Base-by-base conservation (phyloP, 345 rosid species). In the Eucalyptus pauciflora region DNA sequence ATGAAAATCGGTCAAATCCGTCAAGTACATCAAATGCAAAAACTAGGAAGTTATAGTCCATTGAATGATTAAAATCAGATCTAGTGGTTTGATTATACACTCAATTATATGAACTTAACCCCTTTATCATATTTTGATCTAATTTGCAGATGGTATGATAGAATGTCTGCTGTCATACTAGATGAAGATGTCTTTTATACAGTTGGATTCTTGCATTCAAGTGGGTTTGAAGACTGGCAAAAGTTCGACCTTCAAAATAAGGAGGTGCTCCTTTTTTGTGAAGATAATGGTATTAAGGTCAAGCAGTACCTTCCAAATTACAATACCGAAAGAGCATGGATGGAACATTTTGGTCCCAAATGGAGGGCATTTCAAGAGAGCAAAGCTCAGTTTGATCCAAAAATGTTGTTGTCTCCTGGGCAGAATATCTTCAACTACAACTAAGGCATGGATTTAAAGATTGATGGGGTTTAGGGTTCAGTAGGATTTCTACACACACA, bases 121-220 rank as follows among this genome's bases (percentile, higher is more conserved):
- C 24, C 43, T 33, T 71, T 37, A 5, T 71, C 7, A 37, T 18
- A 29, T 27, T 43, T 87, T 87, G 46, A 71, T 27, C 14, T 54
- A 20, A 5, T 27, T 89, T 87, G 51, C 88, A 90, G 89, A 43
- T 90, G 91, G 91, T 69, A 90, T 27, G 69, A 64, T 46, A 88
- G 69, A 31, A 90, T 69, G 87, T 87, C 89, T 25, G 91, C 88
- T 27, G 87, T 71, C 13, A 87, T 87, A 83, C 89, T 76, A 2
- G 87, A 87, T 7, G 89, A 90, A 41, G 91, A 90, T 27, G 87
- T 87, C 29, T 90, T 90, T 62, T 90, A 90, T 64, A 27, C 88
- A 4, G 91, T 87, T 17, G 91, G 85, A 45, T 87, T 90, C 67
- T 69, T 90, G 86, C 91, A 87, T 16, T 80, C 91, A 5, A 87